Base-by-base conservation (phyloP, 306 rosid species). In the Quercus rubra region DNA sequence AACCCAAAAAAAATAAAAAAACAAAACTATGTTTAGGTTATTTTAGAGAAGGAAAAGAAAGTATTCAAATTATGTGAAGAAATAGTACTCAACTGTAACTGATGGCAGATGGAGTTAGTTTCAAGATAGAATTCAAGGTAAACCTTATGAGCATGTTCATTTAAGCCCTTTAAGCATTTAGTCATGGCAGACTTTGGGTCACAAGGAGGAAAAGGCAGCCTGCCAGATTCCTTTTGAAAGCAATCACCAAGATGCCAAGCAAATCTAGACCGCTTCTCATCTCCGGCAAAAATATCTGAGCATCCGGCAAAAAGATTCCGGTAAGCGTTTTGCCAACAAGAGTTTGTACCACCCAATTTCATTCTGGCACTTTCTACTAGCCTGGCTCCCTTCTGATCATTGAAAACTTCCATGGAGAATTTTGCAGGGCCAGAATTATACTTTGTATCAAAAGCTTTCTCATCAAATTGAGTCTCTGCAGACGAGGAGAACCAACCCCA, bases 181-280 rank as follows among this genome's bases (percentile, higher is more conserved):
- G 77, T 12, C 89, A 94, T 90, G 1, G 85, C 9, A 18, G 92
- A 77, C 35, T 90, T 79, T 1, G 78, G 15, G 21, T 88, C 93
- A 78, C 98, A 94, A 10, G 73, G 75, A 11, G 97, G 97, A 55
- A 94, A 91, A 0, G 88, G 76, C 23, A 76, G 63, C 64, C 98
- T 88, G 1, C 92, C 98, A 23, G 97, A 88, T 73, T 92, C 97
- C 73, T 78, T 89, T 52, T 92, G 98, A 74, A 94, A 94, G 78
- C 98, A 94, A 80, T 91, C 95, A 77, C 97, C 87, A 14, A 94
- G 85, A 84, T 92, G 94, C 97, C 97, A 94, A 56, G 98, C 93
- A 6, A 94, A 84, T 76, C 97, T 91, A 4, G 96, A 88, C 62
- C 94, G 79, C 52, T 87, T 92, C 74, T 91, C 97, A 35, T 89